Base-by-base conservation (phyloP, 2,329 filamentous ascomycete genomes). In the Diplodia mutila region DNA sequence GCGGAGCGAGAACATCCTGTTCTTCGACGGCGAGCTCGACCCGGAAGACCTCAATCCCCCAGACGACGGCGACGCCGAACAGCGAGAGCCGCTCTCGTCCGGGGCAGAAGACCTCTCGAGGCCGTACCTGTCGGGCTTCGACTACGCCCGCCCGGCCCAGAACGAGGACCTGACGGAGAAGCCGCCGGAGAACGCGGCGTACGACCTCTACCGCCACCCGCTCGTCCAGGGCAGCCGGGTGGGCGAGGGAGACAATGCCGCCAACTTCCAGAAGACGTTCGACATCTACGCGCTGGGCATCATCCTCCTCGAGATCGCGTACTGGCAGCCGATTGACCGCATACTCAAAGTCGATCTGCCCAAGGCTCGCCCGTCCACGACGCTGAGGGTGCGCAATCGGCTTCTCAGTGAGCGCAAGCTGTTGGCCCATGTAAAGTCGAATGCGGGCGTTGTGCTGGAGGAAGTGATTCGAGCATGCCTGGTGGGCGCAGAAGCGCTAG, bases 251-350 rank as follows among this genome's bases (percentile, higher is more conserved):
- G 53, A 67, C 69, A 11, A 64, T 25, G 12, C 67, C 34, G 66
- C 71, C 18, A 54, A 29, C 59, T 86, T 80, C 66, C 80, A 80
- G 70, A 85, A 86, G 70, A 79, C 78, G 42, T 85, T 82, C 69
- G 85, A 87, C 66, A 75, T 87, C 8, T 86, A 87, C 72, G 80
- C 80, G 23, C 77, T 87, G 0, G 85, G 85, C 3, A 76, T 87
- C 8, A 77, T 87, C 3, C 73, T 87, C 5, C 75, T 86, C 3
- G 85, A 87, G 72, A 79, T 87, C 4, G 85, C 83, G n/a, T 81
- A 84, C 69, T 86, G 85, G 84, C 73, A 76, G 53, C 77, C 81
- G 0, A 79, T 86, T 34, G 82, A 85, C 27, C 67, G 71, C 16
- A 78, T 85, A 3, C 68, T 85, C 4, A 70, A 67, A 0, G 80